Evolutionary conservation across 495 filamentous ascomycete genomes (phyloP).

Genomic region (Hypomontagnella submonticulosa): DNA sequence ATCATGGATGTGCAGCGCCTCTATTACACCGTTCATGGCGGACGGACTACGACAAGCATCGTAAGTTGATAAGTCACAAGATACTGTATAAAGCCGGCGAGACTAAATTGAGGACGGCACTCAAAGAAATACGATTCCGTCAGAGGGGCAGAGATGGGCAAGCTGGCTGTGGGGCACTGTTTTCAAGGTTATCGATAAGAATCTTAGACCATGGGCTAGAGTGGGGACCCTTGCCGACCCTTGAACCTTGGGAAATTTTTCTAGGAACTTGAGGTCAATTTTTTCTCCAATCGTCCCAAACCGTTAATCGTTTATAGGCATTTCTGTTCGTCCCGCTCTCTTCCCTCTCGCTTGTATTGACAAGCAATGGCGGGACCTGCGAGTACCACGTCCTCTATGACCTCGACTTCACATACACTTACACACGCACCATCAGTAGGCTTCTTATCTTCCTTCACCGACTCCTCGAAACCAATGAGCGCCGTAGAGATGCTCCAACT

Average conservation of each 20-base stretch:
- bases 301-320: conserved; percentile 12
- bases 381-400: conserved; percentile 64
- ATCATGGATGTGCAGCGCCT: conserved; percentile 96
- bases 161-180: conserved; percentile 12
- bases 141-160: conserved; percentile 25
- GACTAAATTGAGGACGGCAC: not conserved
- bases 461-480: conserved; percentile 47
- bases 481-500: conserved; percentile 54
- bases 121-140: conserved; percentile 21
- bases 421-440: conserved; percentile 54
- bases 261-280: conserved; percentile 19
- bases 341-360: conserved; percentile 8
- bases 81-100: not conserved
- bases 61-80: conserved; percentile 7
- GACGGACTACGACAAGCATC: conserved; percentile 40
- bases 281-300: conserved; percentile 27
- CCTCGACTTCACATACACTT: conserved; percentile 66
- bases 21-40: conserved; percentile 84
- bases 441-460: conserved; percentile 44
- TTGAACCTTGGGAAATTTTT: conserved; percentile 42
- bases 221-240: conserved; percentile 28
- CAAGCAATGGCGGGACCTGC: conserved; percentile 57
- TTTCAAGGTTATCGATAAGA: conserved; percentile 37
- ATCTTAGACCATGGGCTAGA: not conserved
- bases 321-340: not conserved